Evolutionary conservation across 78 protist genomes (phyloP), one percentile per base, ranked within the genome.

Genomic region (Speleostelium caveatum): DNA sequence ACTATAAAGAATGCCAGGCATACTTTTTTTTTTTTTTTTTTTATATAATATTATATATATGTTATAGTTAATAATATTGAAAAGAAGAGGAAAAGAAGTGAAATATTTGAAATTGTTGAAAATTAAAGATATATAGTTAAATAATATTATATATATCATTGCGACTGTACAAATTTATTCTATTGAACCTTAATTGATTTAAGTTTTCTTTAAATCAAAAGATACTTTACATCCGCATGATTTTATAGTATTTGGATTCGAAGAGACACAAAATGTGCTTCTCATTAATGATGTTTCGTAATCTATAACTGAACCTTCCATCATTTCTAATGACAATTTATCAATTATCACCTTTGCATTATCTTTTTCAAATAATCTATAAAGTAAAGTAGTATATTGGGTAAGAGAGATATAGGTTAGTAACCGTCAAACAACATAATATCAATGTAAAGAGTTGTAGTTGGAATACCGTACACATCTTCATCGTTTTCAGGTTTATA

Each of bases 161-260:
- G n/a, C n/a, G n/a, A n/a, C n/a, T n/a, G n/a, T n/a, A n/a, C n/a
- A n/a, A n/a, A n/a, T n/a, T n/a, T n/a, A n/a, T n/a, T n/a, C n/a
- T n/a, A n/a, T n/a, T n/a, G n/a, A n/a, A n/a, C n/a, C n/a, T n/a
- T n/a, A n/a, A n/a, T n/a, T n/a, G n/a, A n/a, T n/a, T n/a, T n/a
- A n/a, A n/a, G n/a, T n/a, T 72, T 78, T 68, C 28, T 88, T 88
- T n/a, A 78, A 75, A 36, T 76, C 94, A 61, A 88, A 88, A 41
- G 94, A 88, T 32, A 78, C 75, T 63, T 78, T 78, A 58, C 94
- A 88, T 33, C 94, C 87, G 61, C 94, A 88, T 71, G 86, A 78
- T 39, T 88, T 76, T 0, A 75, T 78, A 7, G 94, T 78, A 22
- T 88, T 88, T 51, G 94, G 94, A 61, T 88, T 88, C 26, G 65